Conservation (phyloP, 2,329 filamentous ascomycete genomes). For the Sphaerostilbella broomeana region DNA sequence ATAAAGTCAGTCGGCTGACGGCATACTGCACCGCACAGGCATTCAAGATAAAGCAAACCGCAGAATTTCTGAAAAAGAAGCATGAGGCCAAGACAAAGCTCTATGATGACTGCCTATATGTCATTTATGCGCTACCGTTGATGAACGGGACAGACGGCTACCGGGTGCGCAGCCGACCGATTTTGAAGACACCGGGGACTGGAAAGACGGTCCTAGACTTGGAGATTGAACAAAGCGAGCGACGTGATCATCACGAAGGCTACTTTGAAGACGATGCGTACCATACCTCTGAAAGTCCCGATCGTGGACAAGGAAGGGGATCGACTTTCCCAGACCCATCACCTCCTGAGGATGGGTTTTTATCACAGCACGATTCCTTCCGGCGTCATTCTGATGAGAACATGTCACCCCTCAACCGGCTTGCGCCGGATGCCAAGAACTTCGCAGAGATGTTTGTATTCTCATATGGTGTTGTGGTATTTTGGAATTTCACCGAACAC, state of each 20-base stretch:
- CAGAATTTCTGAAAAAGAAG: slow-evolving; percentile 77
- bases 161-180: slow-evolving; percentile 79
- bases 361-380: slow-evolving; percentile 21
- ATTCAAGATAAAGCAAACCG: slow-evolving; percentile 83
- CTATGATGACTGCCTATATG: slow-evolving; percentile 96
- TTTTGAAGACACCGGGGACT: slow-evolving; percentile 80
- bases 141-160: slow-evolving; percentile 82
- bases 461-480: slow-evolving; percentile 93
- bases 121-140: slow-evolving; percentile 86
- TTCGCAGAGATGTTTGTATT: slow-evolving; percentile 97
- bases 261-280: slow-evolving; percentile 74
- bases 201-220: slow-evolving; percentile 90
- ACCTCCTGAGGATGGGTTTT: slow-evolving; percentile 23
- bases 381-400: slow-evolving; percentile 33
- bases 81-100: slow-evolving; percentile 91
- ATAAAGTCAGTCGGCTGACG: slow-evolving; percentile 83
- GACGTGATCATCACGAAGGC: slow-evolving; percentile 81
- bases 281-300: slow-evolving; percentile 27
- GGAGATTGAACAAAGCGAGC: slow-evolving; percentile 91
- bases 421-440: slow-evolving; percentile 64
- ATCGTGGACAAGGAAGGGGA: slow-evolving; percentile 20
- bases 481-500: slow-evolving; percentile 96
- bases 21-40: slow-evolving; percentile 95
- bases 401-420: slow-evolving; percentile 49
- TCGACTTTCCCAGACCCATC: slow-evolving; percentile 28